Base-by-base conservation (phyloP, 2,329 filamentous ascomycete species). In the Periconia sp. region DNA sequence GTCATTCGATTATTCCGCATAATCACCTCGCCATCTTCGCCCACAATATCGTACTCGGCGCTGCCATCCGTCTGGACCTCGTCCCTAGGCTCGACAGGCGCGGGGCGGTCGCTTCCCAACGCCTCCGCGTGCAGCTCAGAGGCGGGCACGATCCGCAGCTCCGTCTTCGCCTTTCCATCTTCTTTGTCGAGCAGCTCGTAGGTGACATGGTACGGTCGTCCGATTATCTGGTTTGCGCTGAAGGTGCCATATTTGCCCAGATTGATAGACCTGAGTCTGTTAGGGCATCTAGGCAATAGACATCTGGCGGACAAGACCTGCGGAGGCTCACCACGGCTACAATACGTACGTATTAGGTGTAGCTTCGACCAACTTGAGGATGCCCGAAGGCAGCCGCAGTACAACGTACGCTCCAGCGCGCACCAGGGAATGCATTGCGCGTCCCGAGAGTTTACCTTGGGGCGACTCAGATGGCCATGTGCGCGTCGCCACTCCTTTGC, bases 241-340 rank as follows among this genome's bases (percentile, higher is more conserved):
- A 99, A 96, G 2, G 84, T 84, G 52, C 94, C 94, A 68, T 94
- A 95, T 81, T 96, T 97, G 42, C 91, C 91, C 23, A 97, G 78
- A 2, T 89, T 90, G 53, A 97, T 87, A 31, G 84, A 89, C 28
- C 92, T 96, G 56, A 58, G 10, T 5, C 34, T 54, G 46, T 15
- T 18, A 29, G 43, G 3, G 15, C 11, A 13, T 33, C 11, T 9
- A 13, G 16, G 21, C 44, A 29, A 37, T 45, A 47, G 46, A 49
- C 52, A 42, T 13, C 19, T n/a, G 7, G 40, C n/a, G 16, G 19
- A 26, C 36, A 35, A 39, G 42, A 45, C 44, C 38, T 24, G 36
- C 45, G 47, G 47, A 48, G 53, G 61, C 63, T 66, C 61, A 68
- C 63, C 59, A 50, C 54, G 52, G 53, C 62, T 63, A 61, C 58